Percentiles rank a stretch among this genome's conserved stretches.
These are phyloP conservation scores for Hericium alpestre DNA, from an alignment of 768 basidiomycete species.

Conservation along the genomic window DNA sequence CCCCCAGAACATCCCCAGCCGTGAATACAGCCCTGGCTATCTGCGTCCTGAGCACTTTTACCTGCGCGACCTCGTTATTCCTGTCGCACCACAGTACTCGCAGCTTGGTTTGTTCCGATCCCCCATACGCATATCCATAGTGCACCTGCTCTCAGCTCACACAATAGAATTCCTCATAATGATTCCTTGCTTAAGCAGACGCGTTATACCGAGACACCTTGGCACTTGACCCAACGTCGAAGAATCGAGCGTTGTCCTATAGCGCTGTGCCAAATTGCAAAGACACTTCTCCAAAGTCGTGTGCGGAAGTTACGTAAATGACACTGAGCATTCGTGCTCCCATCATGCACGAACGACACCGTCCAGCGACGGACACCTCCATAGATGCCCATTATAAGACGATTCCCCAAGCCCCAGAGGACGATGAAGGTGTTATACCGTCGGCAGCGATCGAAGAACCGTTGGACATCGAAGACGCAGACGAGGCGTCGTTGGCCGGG, in stretches of 20 bases:
- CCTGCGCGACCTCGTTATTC: neutral
- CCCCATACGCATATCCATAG: too few species aligned
- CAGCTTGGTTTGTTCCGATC: too few species aligned
- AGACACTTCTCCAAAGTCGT: neutral
- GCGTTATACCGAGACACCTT: neutral
- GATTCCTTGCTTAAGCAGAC: neutral
- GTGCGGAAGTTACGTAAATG: neutral
- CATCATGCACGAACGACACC: conserved; percentile 4
- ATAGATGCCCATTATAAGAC: conserved; percentile 5
- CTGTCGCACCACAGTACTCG: too few species aligned
- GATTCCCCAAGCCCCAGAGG: conserved; percentile 5
- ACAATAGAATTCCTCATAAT: neutral
- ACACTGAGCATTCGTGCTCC: neutral
- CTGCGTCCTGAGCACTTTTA: neutral
- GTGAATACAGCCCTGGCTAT: neutral
- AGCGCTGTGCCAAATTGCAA: too few species aligned
- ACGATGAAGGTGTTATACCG: neutral
- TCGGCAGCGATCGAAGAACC: conserved; percentile 5
- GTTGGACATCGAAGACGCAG: neutral
- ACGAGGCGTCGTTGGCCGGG: neutral
- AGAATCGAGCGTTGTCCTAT: neutral
- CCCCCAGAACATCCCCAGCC: conserved; percentile 4
- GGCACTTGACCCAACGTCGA: neutral
- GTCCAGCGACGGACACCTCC: conserved; percentile 3
- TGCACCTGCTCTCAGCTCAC: neutral